A percentile compares a stretch with the other conserved stretches of the same genome.
Conservation (phyloP, 2,329 filamentous ascomycete species). For the Botryosphaeria dothidea region DNA sequence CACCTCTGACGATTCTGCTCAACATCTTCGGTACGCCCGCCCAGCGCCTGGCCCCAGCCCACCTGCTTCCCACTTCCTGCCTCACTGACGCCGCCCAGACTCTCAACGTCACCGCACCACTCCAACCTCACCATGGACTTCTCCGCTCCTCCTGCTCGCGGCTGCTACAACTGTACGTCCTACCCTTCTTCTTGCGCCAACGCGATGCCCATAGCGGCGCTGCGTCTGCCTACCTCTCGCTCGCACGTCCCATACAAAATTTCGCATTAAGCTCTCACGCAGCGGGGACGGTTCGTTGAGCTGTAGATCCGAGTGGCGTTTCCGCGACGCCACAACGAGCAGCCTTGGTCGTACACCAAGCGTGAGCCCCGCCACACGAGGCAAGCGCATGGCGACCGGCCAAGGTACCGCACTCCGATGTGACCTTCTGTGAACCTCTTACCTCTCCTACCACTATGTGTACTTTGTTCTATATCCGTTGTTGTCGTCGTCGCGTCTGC, state of each 20-base stretch:
- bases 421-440: constrained; percentile 13
- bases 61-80: background rate
- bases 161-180: constrained; percentile 46
- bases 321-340: constrained; percentile 6
- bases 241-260: constrained; percentile 16
- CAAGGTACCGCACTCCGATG: constrained; percentile 8
- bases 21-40: background rate
- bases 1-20: background rate
- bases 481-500: background rate
- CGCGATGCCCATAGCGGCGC: background rate
- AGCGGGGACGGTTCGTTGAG: constrained; percentile 21
- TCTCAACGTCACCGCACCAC: constrained; percentile 6
- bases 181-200: constrained; percentile 11
- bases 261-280: constrained; percentile 21
- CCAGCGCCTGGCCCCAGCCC: background rate
- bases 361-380: background rate
- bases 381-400: constrained; percentile 6
- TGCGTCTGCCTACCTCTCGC: background rate
- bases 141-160: constrained; percentile 37
- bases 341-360: constrained; percentile 10
- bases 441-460: constrained; percentile 6
- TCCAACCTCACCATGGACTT: constrained; percentile 34
- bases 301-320: constrained; percentile 20
- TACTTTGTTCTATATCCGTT: background rate
- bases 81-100: constrained; percentile 19